Base-by-base conservation (phyloP, 2,329 filamentous ascomycete genomes). In the Penicillium sp. region DNA sequence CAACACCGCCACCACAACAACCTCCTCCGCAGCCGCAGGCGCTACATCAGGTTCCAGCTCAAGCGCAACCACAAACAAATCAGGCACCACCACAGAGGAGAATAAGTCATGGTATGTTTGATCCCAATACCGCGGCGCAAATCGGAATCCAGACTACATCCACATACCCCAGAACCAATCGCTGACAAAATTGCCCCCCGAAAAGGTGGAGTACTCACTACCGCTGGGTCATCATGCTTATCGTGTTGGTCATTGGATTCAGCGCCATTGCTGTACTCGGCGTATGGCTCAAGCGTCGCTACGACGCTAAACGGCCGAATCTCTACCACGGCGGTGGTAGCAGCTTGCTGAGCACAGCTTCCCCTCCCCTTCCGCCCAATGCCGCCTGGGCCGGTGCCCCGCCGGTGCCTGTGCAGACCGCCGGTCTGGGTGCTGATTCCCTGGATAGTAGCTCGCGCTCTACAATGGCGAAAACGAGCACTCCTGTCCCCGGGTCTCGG, bases 151-250 rank as follows among this genome's bases (percentile, higher is more conserved):
- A 29, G 29, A 19, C n/a, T 41, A 27, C 25, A 23, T 19, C 31
- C 27, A 9, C 51, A 40, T n/a, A n/a, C 13, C 38, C 4, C 4
- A 19, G n/a, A 2, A n/a, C 23, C 15, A n/a, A 29, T 40, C 51
- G 17, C 33, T 56, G 40, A 56, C 41, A 6, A 21, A 17, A 50
- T 31, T 41, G 0, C 10, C 51, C 59, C 19, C 4, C 6, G 9
- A 19, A 31, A 9, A 73, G 68, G 62, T 66, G 64, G 67, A 60
- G 82, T 8, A 81, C 79, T 29, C 90, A 93, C 73, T 91, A 85
- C 79, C 82, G 86, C 78, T 96, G 90, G 90, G 84, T 95, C 46
- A 81, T 93, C 61, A 91, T 94, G 82, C 81, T 94, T 53, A 86
- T 91, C 63, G 78, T 93, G 61, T 81, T 95, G 29, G 82, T 88